Evolutionary conservation across 1,284 basidiomycete species (phyloP).

Genomic region (Cutaneotrichosporon sp.): DNA sequence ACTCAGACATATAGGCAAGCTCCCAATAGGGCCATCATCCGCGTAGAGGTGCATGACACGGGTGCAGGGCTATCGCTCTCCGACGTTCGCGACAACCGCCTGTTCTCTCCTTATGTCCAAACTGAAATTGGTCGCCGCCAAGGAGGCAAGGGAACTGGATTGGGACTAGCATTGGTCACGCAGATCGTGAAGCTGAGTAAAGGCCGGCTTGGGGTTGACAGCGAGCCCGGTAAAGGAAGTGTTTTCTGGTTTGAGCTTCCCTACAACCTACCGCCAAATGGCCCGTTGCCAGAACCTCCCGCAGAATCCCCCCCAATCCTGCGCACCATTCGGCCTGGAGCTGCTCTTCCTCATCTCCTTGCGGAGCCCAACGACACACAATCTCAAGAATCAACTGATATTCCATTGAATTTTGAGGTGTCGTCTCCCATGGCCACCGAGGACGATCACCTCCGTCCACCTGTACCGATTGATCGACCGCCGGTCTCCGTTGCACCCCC

Average conservation of each 20-base stretch:
- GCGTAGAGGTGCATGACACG: constrained; percentile 75
- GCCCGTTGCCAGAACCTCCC: background rate
- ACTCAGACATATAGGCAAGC: too few species aligned
- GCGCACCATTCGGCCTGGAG: too few species aligned
- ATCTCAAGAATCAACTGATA: too few species aligned
- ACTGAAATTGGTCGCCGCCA: constrained; percentile 65
- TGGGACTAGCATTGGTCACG: constrained; percentile 79
- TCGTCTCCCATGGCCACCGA: too few species aligned
- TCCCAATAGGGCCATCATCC: constrained; percentile 53
- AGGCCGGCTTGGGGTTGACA: constrained; percentile 63
- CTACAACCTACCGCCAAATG: background rate
- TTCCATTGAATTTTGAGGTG: too few species aligned
- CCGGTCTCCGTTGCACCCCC: too few species aligned
- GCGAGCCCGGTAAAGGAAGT: constrained; percentile 40
- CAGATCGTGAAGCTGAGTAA: constrained; percentile 80
- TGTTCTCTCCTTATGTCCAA: constrained; percentile 48
- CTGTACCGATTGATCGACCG: too few species aligned
- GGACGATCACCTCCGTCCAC: too few species aligned
- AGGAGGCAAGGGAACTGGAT: constrained; percentile 78
- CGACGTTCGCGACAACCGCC: constrained; percentile 60
- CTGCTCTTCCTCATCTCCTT: too few species aligned
- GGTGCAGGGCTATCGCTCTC: constrained; percentile 66
- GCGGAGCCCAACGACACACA: too few species aligned
- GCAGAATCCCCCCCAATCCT: background rate
- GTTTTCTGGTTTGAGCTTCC: constrained; percentile 37